phyloP scores from a whole-genome alignment of 176 grass and related monocot species.

The Poa annua region DNA sequence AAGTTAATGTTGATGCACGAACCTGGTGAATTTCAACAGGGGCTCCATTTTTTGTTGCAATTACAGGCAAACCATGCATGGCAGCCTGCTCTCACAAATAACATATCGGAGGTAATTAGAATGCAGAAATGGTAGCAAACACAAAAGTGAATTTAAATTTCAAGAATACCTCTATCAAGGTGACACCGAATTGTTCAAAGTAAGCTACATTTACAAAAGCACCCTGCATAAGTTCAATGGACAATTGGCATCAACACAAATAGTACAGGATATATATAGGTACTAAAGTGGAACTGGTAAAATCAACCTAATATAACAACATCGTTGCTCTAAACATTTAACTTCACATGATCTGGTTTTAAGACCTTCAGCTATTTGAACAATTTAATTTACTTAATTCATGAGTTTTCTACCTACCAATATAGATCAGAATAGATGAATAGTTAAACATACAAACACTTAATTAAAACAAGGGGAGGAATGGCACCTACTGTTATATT shows the following conservation, averaged over 20 bases:
- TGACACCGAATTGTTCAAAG: conserved; percentile 78
- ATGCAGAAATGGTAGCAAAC: conserved; percentile 13
- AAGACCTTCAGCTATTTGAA: conserved; percentile 11
- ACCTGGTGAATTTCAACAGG: conserved; percentile 80
- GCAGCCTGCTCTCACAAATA: conserved; percentile 53
- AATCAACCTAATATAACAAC: conserved; percentile 19
- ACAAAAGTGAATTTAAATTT: conserved; percentile 19
- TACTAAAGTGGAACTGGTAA: conserved; percentile 7
- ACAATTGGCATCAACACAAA: conserved; percentile 21
- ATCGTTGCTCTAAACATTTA: conserved; percentile 5
- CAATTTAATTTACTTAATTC: neutral
- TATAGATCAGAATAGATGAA: conserved; percentile 37
- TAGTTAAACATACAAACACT: conserved; percentile 17
- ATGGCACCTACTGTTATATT: neutral
- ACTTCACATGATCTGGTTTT: neutral
- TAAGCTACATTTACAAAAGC: conserved; percentile 80
- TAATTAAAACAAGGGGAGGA: conserved; percentile 19
- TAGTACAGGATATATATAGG: conserved; percentile 16
- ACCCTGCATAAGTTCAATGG: conserved; percentile 51
- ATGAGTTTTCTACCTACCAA: neutral
- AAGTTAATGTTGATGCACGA: conserved; percentile 21
- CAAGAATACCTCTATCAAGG: conserved; percentile 72
- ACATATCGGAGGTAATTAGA: conserved; percentile 28
- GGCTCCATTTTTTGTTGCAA: conserved; percentile 83
- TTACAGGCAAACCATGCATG: conserved; percentile 69